phyloP scores from a whole-genome alignment of 345 rosid species.

The Angophora floribunda region DNA sequence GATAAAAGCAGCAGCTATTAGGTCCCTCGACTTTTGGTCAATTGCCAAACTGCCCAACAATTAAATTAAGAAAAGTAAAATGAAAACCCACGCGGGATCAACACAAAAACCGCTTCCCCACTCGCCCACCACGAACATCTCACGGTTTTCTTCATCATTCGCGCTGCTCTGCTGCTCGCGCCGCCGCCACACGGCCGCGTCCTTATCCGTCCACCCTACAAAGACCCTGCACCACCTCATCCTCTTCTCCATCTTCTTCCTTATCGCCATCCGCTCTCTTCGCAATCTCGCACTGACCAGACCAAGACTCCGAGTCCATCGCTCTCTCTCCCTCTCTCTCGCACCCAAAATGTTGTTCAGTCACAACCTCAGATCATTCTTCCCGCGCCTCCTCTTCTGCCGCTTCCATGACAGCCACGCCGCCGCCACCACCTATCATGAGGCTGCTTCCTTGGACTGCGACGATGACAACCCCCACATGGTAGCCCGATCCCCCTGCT shows the following conservation, averaged over 20 bases:
- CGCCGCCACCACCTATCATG: neutral
- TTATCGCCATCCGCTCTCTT: neutral
- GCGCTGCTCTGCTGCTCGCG: too few relatives aligned
- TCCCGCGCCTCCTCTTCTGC: neutral
- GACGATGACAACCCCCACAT: rapidly evolving
- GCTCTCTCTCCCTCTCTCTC: neutral
- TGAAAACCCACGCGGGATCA: neutral
- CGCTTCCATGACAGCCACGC: neutral
- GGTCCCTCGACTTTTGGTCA: neutral
- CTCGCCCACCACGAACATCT: too few relatives aligned
- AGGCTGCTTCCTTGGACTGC: rapidly evolving
- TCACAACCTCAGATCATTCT: neutral
- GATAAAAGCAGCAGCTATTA: neutral
- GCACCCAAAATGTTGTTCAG: neutral
- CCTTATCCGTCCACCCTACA: too few relatives aligned
- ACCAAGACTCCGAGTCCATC: neutral
- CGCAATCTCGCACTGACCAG: neutral
- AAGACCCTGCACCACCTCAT: neutral
- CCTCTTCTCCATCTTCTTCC: neutral
- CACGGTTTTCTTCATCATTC: too few relatives aligned
- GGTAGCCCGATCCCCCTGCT: neutral
- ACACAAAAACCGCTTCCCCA: neutral
- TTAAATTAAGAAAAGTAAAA: neutral
- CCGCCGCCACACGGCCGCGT: too few relatives aligned
- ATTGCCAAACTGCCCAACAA: neutral